These are phyloP conservation scores for Diplosphaera chodatii DNA, from an alignment of 139 green algal genomes.

Conservation along the genomic window DNA sequence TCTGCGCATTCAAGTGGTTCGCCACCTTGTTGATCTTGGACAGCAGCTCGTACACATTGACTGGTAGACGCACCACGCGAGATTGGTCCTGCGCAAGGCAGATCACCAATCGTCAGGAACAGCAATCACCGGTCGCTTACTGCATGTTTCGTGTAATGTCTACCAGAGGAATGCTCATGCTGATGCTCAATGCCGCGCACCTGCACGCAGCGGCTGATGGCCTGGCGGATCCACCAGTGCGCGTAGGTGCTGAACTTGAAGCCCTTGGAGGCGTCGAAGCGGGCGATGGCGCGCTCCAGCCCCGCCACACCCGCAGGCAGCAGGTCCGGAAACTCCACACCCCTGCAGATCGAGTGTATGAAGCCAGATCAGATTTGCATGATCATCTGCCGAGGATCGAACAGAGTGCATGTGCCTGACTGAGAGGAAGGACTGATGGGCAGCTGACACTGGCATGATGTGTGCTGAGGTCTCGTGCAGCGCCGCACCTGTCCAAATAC, in stretches of 20 bases:
- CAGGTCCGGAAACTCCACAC: neutral
- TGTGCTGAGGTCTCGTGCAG: too few relatives aligned
- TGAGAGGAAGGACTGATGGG: too few relatives aligned
- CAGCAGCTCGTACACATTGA: slow-evolving; percentile 66
- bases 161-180: too few relatives aligned
- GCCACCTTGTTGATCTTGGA: slow-evolving; percentile 17
- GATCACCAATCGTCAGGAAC: too few relatives aligned
- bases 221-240: slow-evolving; percentile 96
- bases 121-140: too few relatives aligned
- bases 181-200: too few relatives aligned
- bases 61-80: slow-evolving; percentile 69
- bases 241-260: slow-evolving; percentile 97
- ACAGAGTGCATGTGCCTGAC: too few relatives aligned
- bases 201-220: slow-evolving; percentile 35
- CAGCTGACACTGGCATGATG: too few relatives aligned
- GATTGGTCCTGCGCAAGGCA: slow-evolving; percentile 53
- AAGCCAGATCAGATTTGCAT: too few relatives aligned
- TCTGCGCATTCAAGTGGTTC: slow-evolving; percentile 25
- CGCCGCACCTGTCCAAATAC: slow-evolving; percentile 11
- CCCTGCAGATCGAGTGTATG: too few relatives aligned
- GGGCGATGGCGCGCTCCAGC: slow-evolving; percentile 77
- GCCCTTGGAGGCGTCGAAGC: slow-evolving; percentile 83
- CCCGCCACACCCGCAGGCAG: slow-evolving; percentile 60
- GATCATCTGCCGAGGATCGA: too few relatives aligned
- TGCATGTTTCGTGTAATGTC: too few relatives aligned